Base-by-base conservation (phyloP, 108 stramenopile species). In the Pseudonitzschia multiseries region DNA sequence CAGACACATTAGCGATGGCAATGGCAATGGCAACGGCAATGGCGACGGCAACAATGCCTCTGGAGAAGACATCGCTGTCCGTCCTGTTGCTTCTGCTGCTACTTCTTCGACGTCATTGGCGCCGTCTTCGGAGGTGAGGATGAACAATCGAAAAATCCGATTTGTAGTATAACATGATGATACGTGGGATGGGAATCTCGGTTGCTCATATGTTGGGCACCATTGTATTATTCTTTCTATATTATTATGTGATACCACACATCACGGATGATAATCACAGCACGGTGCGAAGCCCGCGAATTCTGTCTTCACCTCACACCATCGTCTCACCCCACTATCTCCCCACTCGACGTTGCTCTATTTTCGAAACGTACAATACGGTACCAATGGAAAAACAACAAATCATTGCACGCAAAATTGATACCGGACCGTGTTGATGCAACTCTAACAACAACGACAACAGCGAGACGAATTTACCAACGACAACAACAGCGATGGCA, bases 111-210 rank as follows among this genome's bases (percentile, higher is more conserved):
- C 46, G 2, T 48, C 46, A 14, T 10, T 48, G 18, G 12, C 12
- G n/a, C 33, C 33, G 13, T 62, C 61, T 62, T 62, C 61, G 32
- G 61, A 62, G 61, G 61, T 62, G n/a, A 59, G 57, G 27, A 14
- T 18, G 46, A 18, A 14, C 18, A 10, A 2, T 8, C 8, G 12
- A 48, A 1, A 48, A 18, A 48, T 36, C 36, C 8, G 13, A 48
- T 48, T 14, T 48, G 4, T 48, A 2, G 10, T 42, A 9, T 42
- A 9, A 42, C 8, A n/a, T n/a, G 2, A 36, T 36, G 36, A 36
- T 36, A 36, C 36, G 36, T 36, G 6, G 36, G 36, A 36, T 36
- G 2, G 36, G 36, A 36, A 36, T 6, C 2, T 36, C 36, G 6
- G 36, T 36, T 36, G 36, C 36, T 5, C 36, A 36, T 5, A 36